Conservation (phyloP, 75 land plant species). For the Larix kaempferi region DNA sequence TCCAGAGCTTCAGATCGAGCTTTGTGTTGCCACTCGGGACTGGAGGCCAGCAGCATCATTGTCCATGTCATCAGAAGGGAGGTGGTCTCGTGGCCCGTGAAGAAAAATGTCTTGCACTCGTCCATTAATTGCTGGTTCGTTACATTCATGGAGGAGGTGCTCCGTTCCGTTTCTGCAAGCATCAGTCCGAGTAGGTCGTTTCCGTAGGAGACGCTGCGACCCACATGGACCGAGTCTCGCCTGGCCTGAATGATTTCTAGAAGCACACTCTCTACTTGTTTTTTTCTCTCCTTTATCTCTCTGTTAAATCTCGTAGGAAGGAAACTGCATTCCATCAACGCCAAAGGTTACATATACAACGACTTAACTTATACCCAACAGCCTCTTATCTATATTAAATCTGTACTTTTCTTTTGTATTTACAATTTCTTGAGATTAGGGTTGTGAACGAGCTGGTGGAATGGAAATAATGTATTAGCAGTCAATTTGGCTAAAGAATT, state of each 20-base stretch:
- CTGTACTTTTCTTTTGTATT: too few species aligned
- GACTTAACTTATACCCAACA: too few species aligned
- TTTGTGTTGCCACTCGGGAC: slow-evolving; percentile 82
- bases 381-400: too few species aligned
- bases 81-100: slow-evolving; percentile 91
- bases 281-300: slow-evolving; percentile 49
- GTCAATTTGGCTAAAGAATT: too few species aligned
- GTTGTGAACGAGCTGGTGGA: too few species aligned
- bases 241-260: slow-evolving; percentile 71
- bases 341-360: too few species aligned
- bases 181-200: slow-evolving; percentile 80
- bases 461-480: too few species aligned
- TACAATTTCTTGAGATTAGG: too few species aligned
- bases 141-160: slow-evolving; percentile 7
- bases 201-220: slow-evolving; percentile 46
- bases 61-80: slow-evolving; percentile 82
- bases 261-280: slow-evolving; percentile 55
- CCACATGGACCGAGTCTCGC: slow-evolving; percentile 36
- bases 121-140: slow-evolving; percentile 64
- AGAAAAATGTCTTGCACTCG: slow-evolving; percentile 93
- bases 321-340: slow-evolving; percentile 28
- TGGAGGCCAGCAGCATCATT: slow-evolving; percentile 72
- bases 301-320: slow-evolving; percentile 78
- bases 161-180: slow-evolving; percentile 40
- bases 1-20: slow-evolving; percentile 64